These are phyloP conservation scores for Penicillium olsonii DNA, from an alignment of 2,329 filamentous ascomycete genomes.

Conservation along the genomic window DNA sequence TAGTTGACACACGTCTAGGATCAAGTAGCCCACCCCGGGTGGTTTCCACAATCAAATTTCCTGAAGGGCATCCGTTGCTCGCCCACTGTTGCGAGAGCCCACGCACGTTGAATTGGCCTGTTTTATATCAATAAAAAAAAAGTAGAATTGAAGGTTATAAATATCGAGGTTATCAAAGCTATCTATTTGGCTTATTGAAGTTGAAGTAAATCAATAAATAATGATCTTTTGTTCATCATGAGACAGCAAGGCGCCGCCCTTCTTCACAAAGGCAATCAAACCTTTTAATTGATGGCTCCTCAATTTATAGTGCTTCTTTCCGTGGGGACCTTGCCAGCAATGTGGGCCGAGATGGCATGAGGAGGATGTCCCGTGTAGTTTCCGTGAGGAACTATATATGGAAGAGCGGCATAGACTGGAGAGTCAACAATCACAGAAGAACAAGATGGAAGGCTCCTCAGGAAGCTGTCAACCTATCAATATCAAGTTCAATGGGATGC, in stretches of 20 bases:
- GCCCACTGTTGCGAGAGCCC: no score
- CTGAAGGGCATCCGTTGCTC: no score
- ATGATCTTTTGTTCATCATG: no score
- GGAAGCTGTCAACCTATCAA: conserved; percentile 12
- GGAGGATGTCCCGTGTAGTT: conserved; percentile 5
- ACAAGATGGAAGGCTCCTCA: background rate
- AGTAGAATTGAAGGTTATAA: no score
- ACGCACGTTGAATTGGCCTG: no score
- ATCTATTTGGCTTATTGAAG: no score
- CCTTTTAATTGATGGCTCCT: conserved; percentile 10
- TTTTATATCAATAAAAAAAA: no score
- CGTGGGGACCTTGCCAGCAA: conserved; percentile 16
- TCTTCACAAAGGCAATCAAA: conserved; percentile 7
- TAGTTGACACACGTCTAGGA: no score
- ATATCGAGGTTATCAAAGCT: no score
- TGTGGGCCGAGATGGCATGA: conserved; percentile 17
- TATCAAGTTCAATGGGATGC: conserved; percentile 11
- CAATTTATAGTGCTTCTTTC: conserved; percentile 19
- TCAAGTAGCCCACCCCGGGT: no score
- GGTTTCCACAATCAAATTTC: no score
- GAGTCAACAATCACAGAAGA: conserved; percentile 9
- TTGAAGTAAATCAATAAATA: no score
- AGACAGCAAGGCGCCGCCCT: conserved; percentile 4
- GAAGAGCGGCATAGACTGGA: conserved; percentile 14
- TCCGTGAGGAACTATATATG: conserved; percentile 15